phyloP scores from a whole-genome alignment of 345 rosid genomes.

The Alliaria petiolata region DNA sequence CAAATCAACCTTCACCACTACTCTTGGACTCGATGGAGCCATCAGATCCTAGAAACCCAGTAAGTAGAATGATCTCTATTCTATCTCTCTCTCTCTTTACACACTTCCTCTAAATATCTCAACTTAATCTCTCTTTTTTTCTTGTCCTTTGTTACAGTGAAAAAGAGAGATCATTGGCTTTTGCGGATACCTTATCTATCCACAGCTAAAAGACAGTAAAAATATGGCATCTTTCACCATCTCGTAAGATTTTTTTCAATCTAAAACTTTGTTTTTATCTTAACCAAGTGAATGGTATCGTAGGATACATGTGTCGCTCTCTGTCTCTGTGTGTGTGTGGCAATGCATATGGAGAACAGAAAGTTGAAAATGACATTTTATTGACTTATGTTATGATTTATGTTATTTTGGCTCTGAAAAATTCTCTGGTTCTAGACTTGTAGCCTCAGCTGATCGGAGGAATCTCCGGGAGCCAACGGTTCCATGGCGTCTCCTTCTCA shows the following conservation, averaged over 20 bases:
- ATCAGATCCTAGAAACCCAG: conserved; percentile 35
- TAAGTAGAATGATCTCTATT: not conserved
- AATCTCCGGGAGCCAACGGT: not conserved
- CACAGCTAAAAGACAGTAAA: not conserved
- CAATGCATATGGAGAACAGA: not conserved
- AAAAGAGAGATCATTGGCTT: not conserved
- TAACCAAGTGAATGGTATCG: too few relatives aligned
- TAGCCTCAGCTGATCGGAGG: not conserved
- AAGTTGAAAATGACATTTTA: not conserved
- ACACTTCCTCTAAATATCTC: not conserved
- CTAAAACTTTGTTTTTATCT: too few relatives aligned
- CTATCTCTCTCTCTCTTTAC: not conserved
- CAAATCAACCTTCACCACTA: conserved; percentile 55
- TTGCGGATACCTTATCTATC: conserved; percentile 5
- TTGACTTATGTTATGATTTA: not conserved
- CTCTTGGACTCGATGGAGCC: conserved; percentile 59
- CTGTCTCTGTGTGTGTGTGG: not conserved
- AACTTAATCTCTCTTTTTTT: not conserved
- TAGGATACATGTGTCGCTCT: not conserved
- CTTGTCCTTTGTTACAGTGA: not conserved
- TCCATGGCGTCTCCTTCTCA: not conserved
- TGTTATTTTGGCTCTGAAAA: not conserved
- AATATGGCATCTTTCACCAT: too few relatives aligned
- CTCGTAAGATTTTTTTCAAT: not conserved
- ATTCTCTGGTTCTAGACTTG: not conserved